Evolutionary conservation across 2,329 filamentous ascomycete genomes (phyloP), one percentile per base, ranked within the genome.

Genomic region (Epichloe hybrida): DNA sequence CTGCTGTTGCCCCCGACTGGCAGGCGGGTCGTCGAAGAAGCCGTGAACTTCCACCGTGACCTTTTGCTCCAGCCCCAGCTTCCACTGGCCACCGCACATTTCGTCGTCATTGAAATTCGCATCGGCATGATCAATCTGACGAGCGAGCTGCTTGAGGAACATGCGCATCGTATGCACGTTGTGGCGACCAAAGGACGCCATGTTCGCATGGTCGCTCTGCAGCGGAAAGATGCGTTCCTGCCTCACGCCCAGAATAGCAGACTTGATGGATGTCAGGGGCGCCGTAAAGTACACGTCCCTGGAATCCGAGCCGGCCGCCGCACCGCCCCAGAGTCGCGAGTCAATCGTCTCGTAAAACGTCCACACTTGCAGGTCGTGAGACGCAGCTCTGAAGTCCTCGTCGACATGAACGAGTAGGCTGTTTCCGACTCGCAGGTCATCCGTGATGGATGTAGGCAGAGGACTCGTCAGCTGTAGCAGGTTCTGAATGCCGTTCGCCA

Each of bases 271-370:
- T 0, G 76, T 76, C 15, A 83, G 64, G 0, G 79, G 78, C 0
- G 78, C 78, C 7, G 75, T 76, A 52, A 82, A 80, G 56, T 76
- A 76, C 3, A 80, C 69, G 50, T 75, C 73, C 4, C 65, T 59
- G 6, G 61, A 59, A 1, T 50, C 45, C 9, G 36, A 15, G 39
- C 46, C 47, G 34, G 37, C 3, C 8, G 36, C 41, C n/a, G 9
- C n/a, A 15, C 39, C 42, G 2, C 66, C 59, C 0, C 74, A 75
- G 4, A 82, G 65, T 1, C 72, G 71, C 1, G 79, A 81, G 59
- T 82, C 79, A 7, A 78, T 71, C 0, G 77, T 83, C 57, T 83
- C 80, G 52, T 82, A 78, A 40, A 82, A 76, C 0, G 78, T 80
- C 78, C 79, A 83, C 12, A 83, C 68, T 6, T 72, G 74, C 48